Base-by-base conservation (phyloP, 176 grass and related monocot species). In the Chloris gayana region DNA sequence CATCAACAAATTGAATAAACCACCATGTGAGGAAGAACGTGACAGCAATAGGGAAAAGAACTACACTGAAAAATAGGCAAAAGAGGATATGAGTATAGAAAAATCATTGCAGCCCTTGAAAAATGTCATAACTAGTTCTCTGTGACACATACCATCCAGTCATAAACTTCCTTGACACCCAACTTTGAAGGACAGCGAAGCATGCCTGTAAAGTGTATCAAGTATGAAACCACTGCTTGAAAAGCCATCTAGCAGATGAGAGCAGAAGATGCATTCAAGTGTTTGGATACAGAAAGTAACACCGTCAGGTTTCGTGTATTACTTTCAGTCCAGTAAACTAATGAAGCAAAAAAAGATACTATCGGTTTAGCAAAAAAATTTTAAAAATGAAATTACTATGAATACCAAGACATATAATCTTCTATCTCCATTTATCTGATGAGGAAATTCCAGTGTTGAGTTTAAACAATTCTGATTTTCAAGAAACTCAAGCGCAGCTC, bases 1-100 rank as follows among this genome's bases (percentile, higher is more conserved):
- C 91, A 83, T 99, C 97, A 67, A 99, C 76, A 88, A 99, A 99
- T 67, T 96, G 93, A 87, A 99, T 91, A 83, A 99, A 99, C 97
- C 97, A 99, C 97, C 88, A 99, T 35, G 97, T 99, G 59, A 99
- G 71, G 85, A 96, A 99, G 85, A 99, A 99, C 6, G 97, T 99
- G 72, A 99, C 22, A 49, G 97, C 97, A 64, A 99, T 89, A 73
- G 97, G 97, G 61, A 99, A 99, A 65, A 99, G 87, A 76, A 99
- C 97, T 37, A 99, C 91, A 75, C 89, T 89, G 88, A 84, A 32
- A 60, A 74, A 11, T 18, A 58, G 67, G 64, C 2, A 34, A 57
- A 64, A 34, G 24, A 72, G 14, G 50, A 42, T 77, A 76, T 85
- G 72, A 89, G 66, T 44, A 38, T 4, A 12, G 47, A 59, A 38